Percentiles rank a stretch among this genome's conserved stretches.
These are phyloP conservation scores for Candida silvicultrix DNA, from an alignment of 805 yeast species.

Conservation along the genomic window DNA sequence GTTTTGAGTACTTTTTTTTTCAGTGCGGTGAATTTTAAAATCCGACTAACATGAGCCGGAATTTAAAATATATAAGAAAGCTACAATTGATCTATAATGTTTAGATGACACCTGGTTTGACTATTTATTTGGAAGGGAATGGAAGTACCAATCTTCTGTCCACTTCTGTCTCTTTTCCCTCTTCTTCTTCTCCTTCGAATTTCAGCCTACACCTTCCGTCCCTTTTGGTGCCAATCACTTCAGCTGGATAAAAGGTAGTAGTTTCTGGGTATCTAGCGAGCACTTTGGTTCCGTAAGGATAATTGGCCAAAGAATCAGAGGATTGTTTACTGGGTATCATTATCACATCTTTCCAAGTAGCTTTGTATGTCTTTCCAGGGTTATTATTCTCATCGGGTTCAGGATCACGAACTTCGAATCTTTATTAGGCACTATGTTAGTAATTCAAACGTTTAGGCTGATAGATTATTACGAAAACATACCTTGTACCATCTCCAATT, in stretches of 20 bases:
- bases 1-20: background rate
- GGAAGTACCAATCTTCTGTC: constrained; percentile 79
- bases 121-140: constrained; percentile 36
- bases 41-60: background rate
- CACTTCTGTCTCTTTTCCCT: constrained; percentile 90
- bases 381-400: constrained; percentile 94
- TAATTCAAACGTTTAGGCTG: no score
- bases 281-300: constrained; percentile 75
- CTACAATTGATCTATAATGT: no score
- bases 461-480: no score
- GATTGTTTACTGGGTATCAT: constrained; percentile 55
- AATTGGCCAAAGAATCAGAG: constrained; percentile 37
- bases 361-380: constrained; percentile 79
- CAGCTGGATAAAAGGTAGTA: constrained; percentile 93
- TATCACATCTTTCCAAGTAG: constrained; percentile 73
- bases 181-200: constrained; percentile 97
- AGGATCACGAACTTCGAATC: constrained; percentile 92
- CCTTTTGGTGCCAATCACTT: constrained; percentile 69
- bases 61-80: no score
- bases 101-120: no score
- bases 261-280: constrained; percentile 96
- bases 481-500: constrained; percentile 57
- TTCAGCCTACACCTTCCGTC: constrained; percentile 73
- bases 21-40: background rate
- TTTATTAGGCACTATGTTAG: no score